Percentiles rank a stretch among this genome's conserved stretches.
Evolutionary conservation across 148 eudicot species (phyloP).

Genomic region (Rhododendron kiyosumense): DNA sequence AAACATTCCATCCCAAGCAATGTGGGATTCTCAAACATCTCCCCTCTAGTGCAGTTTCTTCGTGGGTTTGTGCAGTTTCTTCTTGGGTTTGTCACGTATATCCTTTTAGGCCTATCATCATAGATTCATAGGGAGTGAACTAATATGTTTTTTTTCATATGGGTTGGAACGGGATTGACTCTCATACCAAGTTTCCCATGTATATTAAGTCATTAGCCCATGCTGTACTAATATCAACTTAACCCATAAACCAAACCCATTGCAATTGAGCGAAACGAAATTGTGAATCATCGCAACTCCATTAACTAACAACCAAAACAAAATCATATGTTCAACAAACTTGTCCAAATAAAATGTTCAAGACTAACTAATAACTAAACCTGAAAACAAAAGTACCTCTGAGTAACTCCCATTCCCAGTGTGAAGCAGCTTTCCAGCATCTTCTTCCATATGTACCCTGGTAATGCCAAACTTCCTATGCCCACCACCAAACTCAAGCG

Average conservation of each 20-base stretch:
- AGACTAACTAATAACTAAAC: not conserved
- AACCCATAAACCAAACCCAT: not conserved
- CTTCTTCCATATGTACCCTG: slow-evolving; percentile 98
- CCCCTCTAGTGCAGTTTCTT: not conserved
- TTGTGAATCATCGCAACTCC: not conserved
- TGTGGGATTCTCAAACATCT: not conserved
- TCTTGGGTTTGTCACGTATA: too few species aligned
- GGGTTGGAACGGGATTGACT: not conserved
- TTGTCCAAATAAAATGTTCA: not conserved
- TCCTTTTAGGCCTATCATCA: too few species aligned
- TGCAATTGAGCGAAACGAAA: not conserved
- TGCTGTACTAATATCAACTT: not conserved
- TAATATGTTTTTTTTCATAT: not conserved
- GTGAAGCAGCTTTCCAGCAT: slow-evolving; percentile 94
- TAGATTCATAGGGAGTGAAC: not conserved
- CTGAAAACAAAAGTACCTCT: slow-evolving; percentile 37
- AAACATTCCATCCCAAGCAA: not conserved
- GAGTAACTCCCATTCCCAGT: slow-evolving; percentile 67
- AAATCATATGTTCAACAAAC: not conserved
- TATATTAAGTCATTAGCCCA: not conserved
- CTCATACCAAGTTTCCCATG: too few species aligned
- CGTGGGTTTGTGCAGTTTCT: too few species aligned
- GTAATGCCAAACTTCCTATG: slow-evolving; percentile 90
- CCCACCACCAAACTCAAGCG: slow-evolving; percentile 92
- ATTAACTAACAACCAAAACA: not conserved